Evolutionary conservation across 495 filamentous ascomycete species (phyloP), one percentile per base, ranked within the genome.

Genomic region (Trichoderma virens): DNA sequence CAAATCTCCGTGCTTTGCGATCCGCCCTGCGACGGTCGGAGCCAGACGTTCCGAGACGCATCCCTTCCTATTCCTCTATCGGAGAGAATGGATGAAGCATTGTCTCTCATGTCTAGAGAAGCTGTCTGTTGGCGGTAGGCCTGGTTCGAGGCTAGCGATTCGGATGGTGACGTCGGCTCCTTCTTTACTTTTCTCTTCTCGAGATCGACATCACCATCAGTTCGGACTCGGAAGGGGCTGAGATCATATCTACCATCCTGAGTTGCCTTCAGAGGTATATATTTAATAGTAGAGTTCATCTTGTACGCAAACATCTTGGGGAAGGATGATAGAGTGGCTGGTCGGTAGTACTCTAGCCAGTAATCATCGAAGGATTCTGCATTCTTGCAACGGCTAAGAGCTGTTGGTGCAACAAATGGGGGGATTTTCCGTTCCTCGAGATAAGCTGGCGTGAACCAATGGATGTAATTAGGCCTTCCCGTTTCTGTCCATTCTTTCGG

Each of bases 311-410:
- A 97, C 67, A 96, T 86, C 74, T 97, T 98, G 9, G 82, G 79
- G 65, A 97, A 90, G 0, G 91, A 91, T 0, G 93, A 94, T 5
- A 98, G 73, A 0, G 88, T 87, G 16, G 88, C 81, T 1, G 94
- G 95, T 9, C 92, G 86, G 73, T 98, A 98, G 71, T 96, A 97
- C 68, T 98, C 94, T n/a, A 93, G 80, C 95, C 95, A 98, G 74
- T 95, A 98, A 70, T 98, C 93, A 68, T 98, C 94, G 66, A 90
- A 91, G 59, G 83, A 86, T 5, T 82, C 80, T 18, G 93, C 75
- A 3, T 85, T 79, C 39, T 87, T 86, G 38, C 76, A 76, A 3
- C 75, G 74, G 34, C 76, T 69, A 25, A 77, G 66, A 27, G 70
- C 68, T 54, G 77, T 78, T n/a, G 82, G 79, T 18, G 69, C 68